Evolutionary conservation across 192 early-diverging fungal genomes (phyloP).

Genomic region (Bifiguratus adelaidae): DNA sequence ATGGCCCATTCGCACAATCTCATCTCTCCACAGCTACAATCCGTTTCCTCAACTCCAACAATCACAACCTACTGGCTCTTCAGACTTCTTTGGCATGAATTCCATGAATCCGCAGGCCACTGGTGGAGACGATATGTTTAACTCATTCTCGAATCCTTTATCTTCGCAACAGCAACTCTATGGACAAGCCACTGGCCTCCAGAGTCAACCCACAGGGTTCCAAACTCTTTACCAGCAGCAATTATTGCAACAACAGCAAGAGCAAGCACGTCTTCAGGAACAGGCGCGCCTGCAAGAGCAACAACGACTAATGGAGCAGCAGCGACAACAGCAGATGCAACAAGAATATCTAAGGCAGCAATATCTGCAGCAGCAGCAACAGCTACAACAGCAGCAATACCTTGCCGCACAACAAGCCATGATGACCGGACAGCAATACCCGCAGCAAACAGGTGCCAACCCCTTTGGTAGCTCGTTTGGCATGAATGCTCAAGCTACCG

Average conservation of each 20-base stretch:
- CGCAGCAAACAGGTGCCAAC: background rate
- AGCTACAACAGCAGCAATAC: constrained; percentile 8
- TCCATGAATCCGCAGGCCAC: constrained; percentile 1
- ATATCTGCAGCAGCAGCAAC: background rate
- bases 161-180: background rate
- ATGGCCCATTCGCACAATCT: constrained; percentile 12
- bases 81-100: background rate
- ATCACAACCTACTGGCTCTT: background rate
- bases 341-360: background rate
- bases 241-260: constrained; percentile 4
- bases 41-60: constrained; percentile 7
- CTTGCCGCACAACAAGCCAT: background rate
- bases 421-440: background rate
- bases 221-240: constrained; percentile 15
- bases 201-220: background rate
- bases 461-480: background rate
- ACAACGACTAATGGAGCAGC: constrained; percentile 5
- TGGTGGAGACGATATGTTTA: background rate
- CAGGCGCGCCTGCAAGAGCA: constrained; percentile 8
- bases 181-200: background rate
- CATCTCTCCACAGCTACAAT: constrained; percentile 6
- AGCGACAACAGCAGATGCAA: constrained; percentile 4
- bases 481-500: background rate
- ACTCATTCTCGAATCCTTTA: constrained; percentile 1
- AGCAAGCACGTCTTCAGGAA: constrained; percentile 8